phyloP scores from a whole-genome alignment of 169 alveolate genomes.

The Plasmodium fragile region DNA sequence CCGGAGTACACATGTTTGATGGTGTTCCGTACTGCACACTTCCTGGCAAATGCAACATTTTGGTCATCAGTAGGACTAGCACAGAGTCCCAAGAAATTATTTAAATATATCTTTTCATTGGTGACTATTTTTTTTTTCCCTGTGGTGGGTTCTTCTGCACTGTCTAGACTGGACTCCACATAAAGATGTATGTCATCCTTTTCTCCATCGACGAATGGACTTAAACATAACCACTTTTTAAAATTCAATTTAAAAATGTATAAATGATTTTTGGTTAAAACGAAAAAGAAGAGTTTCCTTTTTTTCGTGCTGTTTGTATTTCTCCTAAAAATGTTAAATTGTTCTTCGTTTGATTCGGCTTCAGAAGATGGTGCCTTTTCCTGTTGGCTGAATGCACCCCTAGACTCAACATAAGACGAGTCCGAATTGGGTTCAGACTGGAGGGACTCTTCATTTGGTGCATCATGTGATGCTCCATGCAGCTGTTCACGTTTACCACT shows the following conservation, averaged over 20 bases:
- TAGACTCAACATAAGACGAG: not conserved
- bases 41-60: conserved; percentile 43
- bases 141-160: conserved; percentile 10
- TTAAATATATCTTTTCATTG: conserved; percentile 58
- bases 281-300: conserved; percentile 44
- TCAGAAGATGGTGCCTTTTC: not conserved
- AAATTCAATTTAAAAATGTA: conserved; percentile 49
- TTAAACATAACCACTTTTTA: conserved; percentile 68
- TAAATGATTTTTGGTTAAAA: conserved; percentile 72
- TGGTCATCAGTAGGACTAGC: not conserved
- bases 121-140: conserved; percentile 7
- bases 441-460: not conserved
- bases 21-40: conserved; percentile 65
- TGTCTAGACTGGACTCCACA: conserved; percentile 53
- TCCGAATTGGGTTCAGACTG: conserved; percentile 13
- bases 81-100: conserved; percentile 56
- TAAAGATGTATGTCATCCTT: conserved; percentile 61
- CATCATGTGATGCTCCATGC: not conserved
- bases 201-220: conserved; percentile 74
- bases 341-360: conserved; percentile 29
- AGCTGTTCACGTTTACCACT: not conserved
- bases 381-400: not conserved
- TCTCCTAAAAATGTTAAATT: conserved; percentile 50
- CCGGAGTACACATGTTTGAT: conserved; percentile 5
- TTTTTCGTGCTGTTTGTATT: conserved; percentile 1